Percentiles rank a stretch among this genome's conserved stretches.
Conservation (phyloP, 2,329 filamentous ascomycete species). For the Paraconiothyrium brasiliense region DNA sequence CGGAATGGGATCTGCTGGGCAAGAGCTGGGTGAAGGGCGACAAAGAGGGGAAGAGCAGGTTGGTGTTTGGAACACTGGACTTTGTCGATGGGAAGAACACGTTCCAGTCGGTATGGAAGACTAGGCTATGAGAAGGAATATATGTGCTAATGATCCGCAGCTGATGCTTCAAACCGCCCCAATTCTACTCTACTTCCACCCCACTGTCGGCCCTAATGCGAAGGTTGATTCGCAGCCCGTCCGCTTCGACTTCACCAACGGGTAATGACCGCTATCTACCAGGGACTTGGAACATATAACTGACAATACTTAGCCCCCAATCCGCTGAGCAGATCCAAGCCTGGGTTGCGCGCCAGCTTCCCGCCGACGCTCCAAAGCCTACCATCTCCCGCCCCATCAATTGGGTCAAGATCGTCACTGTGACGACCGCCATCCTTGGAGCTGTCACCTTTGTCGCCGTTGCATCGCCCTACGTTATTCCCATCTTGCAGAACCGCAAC, state of each 20-base stretch:
- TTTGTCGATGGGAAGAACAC: conserved; percentile 84
- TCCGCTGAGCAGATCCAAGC: conserved; percentile 79
- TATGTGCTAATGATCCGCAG: conserved; percentile 60
- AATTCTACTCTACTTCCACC: conserved; percentile 85
- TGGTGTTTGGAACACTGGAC: conserved; percentile 87
- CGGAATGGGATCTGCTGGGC: conserved; percentile 88
- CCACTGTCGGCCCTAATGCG: conserved; percentile 83
- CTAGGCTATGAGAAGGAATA: too few relatives aligned
- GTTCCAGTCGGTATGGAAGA: conserved; percentile 79
- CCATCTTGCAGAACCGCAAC: conserved; percentile 87
- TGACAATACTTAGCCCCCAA: conserved; percentile 64
- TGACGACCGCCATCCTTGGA: conserved; percentile 75
- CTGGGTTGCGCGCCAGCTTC: conserved; percentile 82
- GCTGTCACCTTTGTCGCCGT: conserved; percentile 73
- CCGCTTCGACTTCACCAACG: conserved; percentile 84
- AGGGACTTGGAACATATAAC: conserved; percentile 17
- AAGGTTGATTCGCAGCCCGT: conserved; percentile 73
- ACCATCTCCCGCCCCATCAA: conserved; percentile 85
- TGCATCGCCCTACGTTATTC: conserved; percentile 79
- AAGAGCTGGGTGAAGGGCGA: conserved; percentile 90
- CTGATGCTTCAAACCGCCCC: conserved; percentile 94
- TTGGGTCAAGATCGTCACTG: conserved; percentile 77
- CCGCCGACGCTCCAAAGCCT: conserved; percentile 74
- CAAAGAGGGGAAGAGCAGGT: conserved; percentile 73
- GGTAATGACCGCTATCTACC: conserved; percentile 62